Conservation (phyloP, 208 protist genomes). For the Leishmania tropica region DNA sequence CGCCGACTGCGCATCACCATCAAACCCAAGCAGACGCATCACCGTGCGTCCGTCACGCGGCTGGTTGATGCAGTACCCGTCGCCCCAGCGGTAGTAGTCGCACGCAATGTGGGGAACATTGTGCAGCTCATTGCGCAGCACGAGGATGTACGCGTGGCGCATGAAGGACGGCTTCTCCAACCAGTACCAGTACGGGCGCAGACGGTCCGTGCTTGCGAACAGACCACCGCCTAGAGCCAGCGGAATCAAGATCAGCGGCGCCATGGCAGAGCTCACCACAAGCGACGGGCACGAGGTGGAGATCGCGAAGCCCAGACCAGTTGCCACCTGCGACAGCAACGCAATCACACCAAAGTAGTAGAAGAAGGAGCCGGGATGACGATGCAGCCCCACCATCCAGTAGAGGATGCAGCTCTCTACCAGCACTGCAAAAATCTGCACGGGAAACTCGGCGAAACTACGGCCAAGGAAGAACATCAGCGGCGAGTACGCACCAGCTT, state of each 20-base stretch:
- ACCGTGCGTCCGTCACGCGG: conserved; percentile 53
- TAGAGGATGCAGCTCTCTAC: conserved; percentile 65
- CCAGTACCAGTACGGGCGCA: conserved; percentile 85
- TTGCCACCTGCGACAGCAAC: conserved; percentile 54
- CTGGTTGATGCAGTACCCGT: conserved; percentile 55
- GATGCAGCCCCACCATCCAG: conserved; percentile 59
- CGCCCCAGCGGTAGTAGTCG: conserved; percentile 43
- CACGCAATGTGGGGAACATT: conserved; percentile 55
- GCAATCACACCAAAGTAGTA: conserved; percentile 53
- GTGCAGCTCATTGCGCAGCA: conserved; percentile 71
- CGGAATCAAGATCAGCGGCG: conserved; percentile 67
- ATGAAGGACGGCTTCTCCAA: conserved; percentile 79
- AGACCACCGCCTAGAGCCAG: conserved; percentile 66
- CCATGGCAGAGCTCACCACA: conserved; percentile 45
- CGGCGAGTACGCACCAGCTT: conserved; percentile 66
- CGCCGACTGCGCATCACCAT: conserved; percentile 46
- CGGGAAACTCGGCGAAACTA: conserved; percentile 53
- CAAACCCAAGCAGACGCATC: conserved; percentile 56
- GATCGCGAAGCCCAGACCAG: conserved; percentile 60
- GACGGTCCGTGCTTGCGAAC: conserved; percentile 58
- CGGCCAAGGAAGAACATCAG: conserved; percentile 54
- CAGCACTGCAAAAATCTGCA: conserved; percentile 45
- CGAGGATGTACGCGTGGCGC: conserved; percentile 65
- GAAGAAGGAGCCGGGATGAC: conserved; percentile 54
- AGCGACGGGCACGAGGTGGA: conserved; percentile 40